Evolutionary conservation across 768 basidiomycete genomes (phyloP), one percentile per base, ranked within the genome.

Genomic region (Terana coerulea): DNA sequence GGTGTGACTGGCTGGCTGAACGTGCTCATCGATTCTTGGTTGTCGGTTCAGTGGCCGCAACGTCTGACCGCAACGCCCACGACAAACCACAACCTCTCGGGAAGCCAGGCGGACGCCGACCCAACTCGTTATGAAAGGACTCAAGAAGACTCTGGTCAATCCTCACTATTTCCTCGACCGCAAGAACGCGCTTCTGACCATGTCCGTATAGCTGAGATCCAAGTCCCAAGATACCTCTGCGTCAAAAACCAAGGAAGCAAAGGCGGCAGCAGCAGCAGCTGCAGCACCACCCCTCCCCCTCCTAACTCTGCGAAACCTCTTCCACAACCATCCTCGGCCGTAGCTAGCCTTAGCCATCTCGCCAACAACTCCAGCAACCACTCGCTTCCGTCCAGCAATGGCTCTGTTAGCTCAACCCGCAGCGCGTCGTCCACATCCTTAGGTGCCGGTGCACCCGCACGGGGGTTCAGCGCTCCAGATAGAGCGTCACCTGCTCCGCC

Each of bases 91-190:
- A 19, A 31, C 40, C 39, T 40, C 41, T 34, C 22, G 19, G 17
- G 28, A 25, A 34, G 25, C 31, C 19, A 19, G 40, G 21, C 28
- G 15, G 31, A 41, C 21, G 17, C 52, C 35, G 21, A 22, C 21
- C 5, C 37, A 36, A 15, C 31, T 56, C 51, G 56, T 35, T 43
- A 91, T 92, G 90, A 92, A 91, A 74, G 84, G 83, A 58, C 75
- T 92, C 67, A 89, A 86, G 77, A 91, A 89, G 73, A 86, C 84
- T 57, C 71, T 91, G 61, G 89, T 89, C 54, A 59, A 53, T 50
- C 57, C 62, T 54, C 25, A 56, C 37, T 56, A 51, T 34, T 26
- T 40, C 49, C 15, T 50, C 49, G 51, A 52, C 56, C 54, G 50
- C 57, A 39, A 44, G 26, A 36, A 53, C 56, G 57, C 58, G 53